Evolutionary conservation across 2,329 filamentous ascomycete species (phyloP), one percentile per base, ranked within the genome.

Genomic region (Aspergillus viridinutans): DNA sequence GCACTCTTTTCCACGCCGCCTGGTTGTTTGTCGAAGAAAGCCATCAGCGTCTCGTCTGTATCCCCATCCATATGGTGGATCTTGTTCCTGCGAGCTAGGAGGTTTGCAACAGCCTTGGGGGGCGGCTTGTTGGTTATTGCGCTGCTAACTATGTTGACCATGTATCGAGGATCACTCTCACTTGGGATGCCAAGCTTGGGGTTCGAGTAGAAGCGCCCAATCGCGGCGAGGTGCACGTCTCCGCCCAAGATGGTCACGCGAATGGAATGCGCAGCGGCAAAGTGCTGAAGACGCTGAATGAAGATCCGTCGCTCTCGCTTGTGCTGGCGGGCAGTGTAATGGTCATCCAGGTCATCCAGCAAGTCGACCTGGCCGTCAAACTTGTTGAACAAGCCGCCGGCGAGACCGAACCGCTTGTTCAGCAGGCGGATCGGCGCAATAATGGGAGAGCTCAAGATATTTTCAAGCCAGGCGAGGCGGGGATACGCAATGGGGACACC

Each of bases 391-490:
- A 97, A 80, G 53, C 86, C 85, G 50, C 92, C 92, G 4, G 89
- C 89, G 48, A 96, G 76, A 56, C 93, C 93, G 64, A 97, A 96
- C 26, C 92, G 85, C 72, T 92, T 90, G 78, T 96, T 94, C 66
- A 97, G 73, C 61, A 97, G 87, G 68, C 92, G 92, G 69, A 97
- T 85, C 0, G 92, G 92, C 0, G 89, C 92, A 69, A 97, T 92
- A 25, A 97, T 65, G 0, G 93, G 92, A 59, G 90, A 95, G 17
- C 84, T 83, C 65, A 97, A 84, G 57, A 97, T 89, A 68, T 96
- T 97, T 72, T 97, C 93, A 4, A 97, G 81, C 93, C 93, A 97
- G n/a, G 92, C 94, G 54, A 97, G 81, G 65, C 93, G 90, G 1
- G 80, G 81, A 61, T 83, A 81, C 1, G 79, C 78, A 65, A 95